Percentiles rank a stretch among this genome's conserved stretches.
Evolutionary conservation across 306 rosid species (phyloP).

Genomic region (Lathyrus aphaca): DNA sequence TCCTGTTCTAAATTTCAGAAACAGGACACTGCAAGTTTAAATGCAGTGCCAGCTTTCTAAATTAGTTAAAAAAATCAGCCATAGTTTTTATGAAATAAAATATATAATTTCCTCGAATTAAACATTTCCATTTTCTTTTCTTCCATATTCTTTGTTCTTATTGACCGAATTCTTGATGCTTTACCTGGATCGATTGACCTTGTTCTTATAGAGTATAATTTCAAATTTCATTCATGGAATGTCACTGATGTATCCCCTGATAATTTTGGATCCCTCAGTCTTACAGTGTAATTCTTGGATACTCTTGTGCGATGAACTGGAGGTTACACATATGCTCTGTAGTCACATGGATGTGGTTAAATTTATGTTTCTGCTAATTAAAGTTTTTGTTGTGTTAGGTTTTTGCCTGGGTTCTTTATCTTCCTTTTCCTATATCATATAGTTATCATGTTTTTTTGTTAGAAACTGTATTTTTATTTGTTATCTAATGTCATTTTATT

Average conservation of each 20-base stretch:
- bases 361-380: background rate
- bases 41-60: background rate
- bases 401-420: constrained; percentile 26
- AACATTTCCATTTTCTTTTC: background rate
- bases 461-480: constrained; percentile 15
- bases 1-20: constrained; percentile 25
- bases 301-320: background rate
- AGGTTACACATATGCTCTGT: constrained; percentile 12
- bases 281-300: constrained; percentile 8
- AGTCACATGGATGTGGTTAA: constrained; percentile 10
- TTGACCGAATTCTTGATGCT: constrained; percentile 7
- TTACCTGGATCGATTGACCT: background rate
- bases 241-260: background rate
- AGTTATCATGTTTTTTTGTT: constrained; percentile 26
- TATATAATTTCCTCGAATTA: background rate
- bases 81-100: background rate
- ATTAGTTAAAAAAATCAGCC: background rate
- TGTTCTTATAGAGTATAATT: background rate
- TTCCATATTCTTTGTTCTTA: background rate
- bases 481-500: constrained; percentile 38
- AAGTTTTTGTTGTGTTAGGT: background rate
- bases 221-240: background rate
- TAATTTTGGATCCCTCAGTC: constrained; percentile 8
- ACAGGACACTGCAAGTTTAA: background rate
- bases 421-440: constrained; percentile 8